phyloP scores from a whole-genome alignment of 2,329 filamentous ascomycete species.

The Zarea fungicola region DNA sequence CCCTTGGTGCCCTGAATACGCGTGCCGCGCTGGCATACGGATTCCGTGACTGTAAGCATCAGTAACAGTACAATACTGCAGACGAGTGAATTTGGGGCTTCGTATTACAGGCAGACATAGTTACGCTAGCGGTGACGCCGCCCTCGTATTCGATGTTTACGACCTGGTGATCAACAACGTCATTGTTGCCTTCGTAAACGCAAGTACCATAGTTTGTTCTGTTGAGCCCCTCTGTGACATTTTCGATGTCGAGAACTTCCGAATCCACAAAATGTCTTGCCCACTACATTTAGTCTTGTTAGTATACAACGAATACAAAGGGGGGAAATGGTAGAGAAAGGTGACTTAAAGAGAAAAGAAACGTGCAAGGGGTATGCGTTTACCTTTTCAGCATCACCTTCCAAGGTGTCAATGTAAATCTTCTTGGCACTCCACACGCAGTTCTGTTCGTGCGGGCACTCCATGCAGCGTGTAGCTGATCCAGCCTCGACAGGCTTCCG shows the following conservation, averaged over 20 bases:
- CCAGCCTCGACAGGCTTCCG: conserved; percentile 14
- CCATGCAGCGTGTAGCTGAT: conserved; percentile 11
- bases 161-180: conserved; percentile 17
- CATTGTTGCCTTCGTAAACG: conserved; percentile 17
- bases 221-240: conserved; percentile 15
- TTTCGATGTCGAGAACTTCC: conserved; percentile 15
- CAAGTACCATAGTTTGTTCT: conserved; percentile 15
- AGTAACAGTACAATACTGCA: background rate
- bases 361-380: no score
- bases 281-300: no score
- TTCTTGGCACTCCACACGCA: conserved; percentile 18
- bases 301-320: background rate
- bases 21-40: conserved; percentile 15
- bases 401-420: conserved; percentile 16
- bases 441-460: conserved; percentile 14
- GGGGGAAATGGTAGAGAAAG: background rate
- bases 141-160: conserved; percentile 17
- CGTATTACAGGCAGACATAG: conserved; percentile 17
- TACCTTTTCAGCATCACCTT: conserved; percentile 14
- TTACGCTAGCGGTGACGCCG: conserved; percentile 15
- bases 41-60: conserved; percentile 12
- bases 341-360: no score
- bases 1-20: conserved; percentile 17
- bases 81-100: no score
- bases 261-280: conserved; percentile 16